Evolutionary conservation across 2,329 filamentous ascomycete genomes (phyloP), one percentile per base, ranked within the genome.

Genomic region (Dactylellina haptotyla): DNA sequence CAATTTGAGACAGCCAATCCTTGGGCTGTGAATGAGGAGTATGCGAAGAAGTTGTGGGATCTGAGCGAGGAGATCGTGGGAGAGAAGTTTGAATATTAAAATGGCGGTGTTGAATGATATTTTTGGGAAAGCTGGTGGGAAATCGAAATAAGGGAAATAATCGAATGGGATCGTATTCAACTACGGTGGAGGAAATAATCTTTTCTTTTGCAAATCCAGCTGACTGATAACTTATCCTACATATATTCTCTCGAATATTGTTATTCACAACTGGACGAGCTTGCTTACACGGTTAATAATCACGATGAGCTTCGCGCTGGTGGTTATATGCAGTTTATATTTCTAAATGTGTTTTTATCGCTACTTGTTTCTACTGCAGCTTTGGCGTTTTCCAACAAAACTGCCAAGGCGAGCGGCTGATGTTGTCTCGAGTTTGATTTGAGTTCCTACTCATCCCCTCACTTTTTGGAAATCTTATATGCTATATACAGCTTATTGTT

Each of bases 31-130:
- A 79, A 82, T 12, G 77, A 78, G 0, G 81, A 80, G 4, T 75
- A 79, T 14, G 82, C 81, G 0, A 81, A 83, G 32, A 81, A 79
- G 57, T 66, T 84, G 30, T 85, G 83, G 83, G 79, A 80, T 53
- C 72, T 84, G 46, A 84, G 82, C 41, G 83, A 85, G 77, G 77
- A 81, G 61, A 76, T 84, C 28, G 81, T 83, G 1, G 80, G 79
- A 1, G 77, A 81, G 63, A 78, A 80, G 50, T 83, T 83, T 74
- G 46, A 72, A 10, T 64, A 25, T 48, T 72, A 65, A 34, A 20
- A 18, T 26, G 10, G 8, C 6, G 25, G 16, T 51, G 12, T 2
- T 51, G 14, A 16, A 23, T 46, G 8, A 20, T n/a, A 4, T 25
- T 25, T 46, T 25, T 46, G 43, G 43, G n/a, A 10, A 43, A 43